phyloP scores from a whole-genome alignment of 306 rosid species.

The Prosopis cineraria region DNA sequence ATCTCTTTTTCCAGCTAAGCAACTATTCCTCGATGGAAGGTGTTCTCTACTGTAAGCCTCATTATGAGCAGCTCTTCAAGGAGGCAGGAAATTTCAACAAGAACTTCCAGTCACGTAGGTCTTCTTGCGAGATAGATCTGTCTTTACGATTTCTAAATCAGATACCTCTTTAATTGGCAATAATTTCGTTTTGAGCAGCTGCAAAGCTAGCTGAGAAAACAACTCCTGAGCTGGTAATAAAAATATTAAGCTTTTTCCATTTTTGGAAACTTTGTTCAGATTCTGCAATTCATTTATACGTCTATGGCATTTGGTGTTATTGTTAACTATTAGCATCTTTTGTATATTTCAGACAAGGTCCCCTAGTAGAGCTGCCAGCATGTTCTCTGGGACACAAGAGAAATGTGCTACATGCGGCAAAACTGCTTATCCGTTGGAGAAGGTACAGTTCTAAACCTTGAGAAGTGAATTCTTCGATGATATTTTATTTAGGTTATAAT shows the following conservation, averaged over 20 bases:
- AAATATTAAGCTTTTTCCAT: constrained; percentile 20
- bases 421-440: constrained; percentile 85
- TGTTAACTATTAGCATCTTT: constrained; percentile 30
- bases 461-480: neutral
- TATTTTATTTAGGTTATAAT: neutral
- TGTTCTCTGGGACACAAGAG: constrained; percentile 92
- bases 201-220: constrained; percentile 76
- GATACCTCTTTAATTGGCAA: constrained; percentile 38
- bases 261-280: constrained; percentile 24
- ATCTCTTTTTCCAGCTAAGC: constrained; percentile 55
- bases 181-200: constrained; percentile 61
- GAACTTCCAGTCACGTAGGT: constrained; percentile 82
- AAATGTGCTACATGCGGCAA: constrained; percentile 81
- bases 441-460: constrained; percentile 46
- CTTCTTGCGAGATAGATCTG: constrained; percentile 12
- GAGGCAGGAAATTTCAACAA: constrained; percentile 74
- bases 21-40: constrained; percentile 90
- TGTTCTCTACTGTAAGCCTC: constrained; percentile 80
- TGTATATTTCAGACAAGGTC: constrained; percentile 67
- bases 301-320: constrained; percentile 15
- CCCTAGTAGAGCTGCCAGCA: constrained; percentile 85
- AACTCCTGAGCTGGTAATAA: constrained; percentile 82
- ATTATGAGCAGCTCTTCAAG: constrained; percentile 82
- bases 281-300: neutral
- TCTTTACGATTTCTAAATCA: constrained; percentile 28